Conservation (phyloP, 2,329 filamentous ascomycete genomes). For the Elsinoe fawcettii region DNA sequence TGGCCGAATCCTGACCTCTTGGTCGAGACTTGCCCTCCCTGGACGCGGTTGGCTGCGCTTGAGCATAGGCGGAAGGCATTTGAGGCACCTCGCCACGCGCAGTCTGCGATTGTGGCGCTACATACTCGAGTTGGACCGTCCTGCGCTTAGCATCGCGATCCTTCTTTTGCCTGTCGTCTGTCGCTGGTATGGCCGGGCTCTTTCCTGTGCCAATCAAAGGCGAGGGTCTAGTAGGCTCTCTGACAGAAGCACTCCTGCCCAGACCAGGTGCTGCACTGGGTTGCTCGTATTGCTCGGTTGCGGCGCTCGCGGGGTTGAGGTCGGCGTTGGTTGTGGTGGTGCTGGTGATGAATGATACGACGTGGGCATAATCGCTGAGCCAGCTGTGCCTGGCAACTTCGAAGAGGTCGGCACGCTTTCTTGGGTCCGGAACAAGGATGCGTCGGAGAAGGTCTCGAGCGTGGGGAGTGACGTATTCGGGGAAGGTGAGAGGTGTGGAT, state of each 20-base stretch:
- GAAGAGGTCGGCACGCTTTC: conserved; percentile 90
- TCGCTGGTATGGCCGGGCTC: conserved; percentile 37
- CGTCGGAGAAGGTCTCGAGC: conserved; percentile 84
- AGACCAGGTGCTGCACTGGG: conserved; percentile 46
- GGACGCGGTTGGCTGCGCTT: neutral
- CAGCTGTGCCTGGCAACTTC: conserved; percentile 97
- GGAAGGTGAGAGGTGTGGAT: conserved; percentile 91
- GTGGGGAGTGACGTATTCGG: conserved; percentile 97
- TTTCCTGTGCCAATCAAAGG: conserved; percentile 41
- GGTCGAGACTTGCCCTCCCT: conserved; percentile 41
- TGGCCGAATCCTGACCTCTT: conserved; percentile 46
- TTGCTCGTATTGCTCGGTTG: conserved; percentile 26
- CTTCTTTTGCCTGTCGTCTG: conserved; percentile 57
- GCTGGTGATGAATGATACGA: conserved; percentile 95
- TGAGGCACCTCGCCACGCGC: conserved; percentile 55
- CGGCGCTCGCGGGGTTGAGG: conserved; percentile 70
- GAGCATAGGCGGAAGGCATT: conserved; percentile 5
- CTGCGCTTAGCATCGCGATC: conserved; percentile 78
- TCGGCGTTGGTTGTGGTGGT: conserved; percentile 81
- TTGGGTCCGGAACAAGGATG: conserved; percentile 89
- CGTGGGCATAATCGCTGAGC: conserved; percentile 93
- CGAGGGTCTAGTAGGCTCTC: conserved; percentile 68
- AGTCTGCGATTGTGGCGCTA: conserved; percentile 81
- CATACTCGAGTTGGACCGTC: conserved; percentile 96
- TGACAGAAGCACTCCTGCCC: conserved; percentile 83